phyloP scores from a whole-genome alignment of 2,329 filamentous ascomycete genomes.

The Arthrobotrys iridis region DNA sequence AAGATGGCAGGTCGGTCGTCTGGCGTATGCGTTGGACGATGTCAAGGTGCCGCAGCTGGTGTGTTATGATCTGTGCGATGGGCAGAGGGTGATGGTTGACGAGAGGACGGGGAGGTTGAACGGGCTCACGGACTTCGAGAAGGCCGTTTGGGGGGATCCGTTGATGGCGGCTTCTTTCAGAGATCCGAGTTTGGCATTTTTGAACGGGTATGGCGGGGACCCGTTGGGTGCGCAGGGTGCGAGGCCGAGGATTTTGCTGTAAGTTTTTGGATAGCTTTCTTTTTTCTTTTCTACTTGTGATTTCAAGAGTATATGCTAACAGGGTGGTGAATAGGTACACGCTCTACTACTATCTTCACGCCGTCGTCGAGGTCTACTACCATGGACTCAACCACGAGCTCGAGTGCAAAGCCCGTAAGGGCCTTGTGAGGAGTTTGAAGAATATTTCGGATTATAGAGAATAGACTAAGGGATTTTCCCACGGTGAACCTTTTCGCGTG shows the following conservation, averaged over 20 bases:
- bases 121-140: slow-evolving; percentile 57
- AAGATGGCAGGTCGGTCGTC: slow-evolving; percentile 66
- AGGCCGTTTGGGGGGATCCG: slow-evolving; percentile 57
- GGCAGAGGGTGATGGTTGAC: slow-evolving; percentile 54
- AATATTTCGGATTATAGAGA: slow-evolving; percentile 38
- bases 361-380: slow-evolving; percentile 50
- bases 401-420: slow-evolving; percentile 42
- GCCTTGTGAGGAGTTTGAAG: slow-evolving; percentile 46
- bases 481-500: neutral
- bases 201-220: slow-evolving; percentile 56
- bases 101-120: slow-evolving; percentile 51
- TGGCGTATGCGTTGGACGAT: slow-evolving; percentile 66
- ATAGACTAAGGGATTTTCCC: neutral
- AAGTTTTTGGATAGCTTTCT: slow-evolving; percentile 17
- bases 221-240: slow-evolving; percentile 23
- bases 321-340: slow-evolving; percentile 21
- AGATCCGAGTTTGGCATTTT: slow-evolving; percentile 50
- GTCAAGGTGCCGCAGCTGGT: slow-evolving; percentile 68
- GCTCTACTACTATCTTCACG: slow-evolving; percentile 42
- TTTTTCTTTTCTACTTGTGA: neutral
- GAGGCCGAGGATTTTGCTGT: slow-evolving; percentile 37
- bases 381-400: slow-evolving; percentile 37
- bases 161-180: slow-evolving; percentile 54
- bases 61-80: slow-evolving; percentile 66
- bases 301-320: neutral